Conservation (phyloP, 2,329 filamentous ascomycete species). For the Albifimbria verrucaria region DNA sequence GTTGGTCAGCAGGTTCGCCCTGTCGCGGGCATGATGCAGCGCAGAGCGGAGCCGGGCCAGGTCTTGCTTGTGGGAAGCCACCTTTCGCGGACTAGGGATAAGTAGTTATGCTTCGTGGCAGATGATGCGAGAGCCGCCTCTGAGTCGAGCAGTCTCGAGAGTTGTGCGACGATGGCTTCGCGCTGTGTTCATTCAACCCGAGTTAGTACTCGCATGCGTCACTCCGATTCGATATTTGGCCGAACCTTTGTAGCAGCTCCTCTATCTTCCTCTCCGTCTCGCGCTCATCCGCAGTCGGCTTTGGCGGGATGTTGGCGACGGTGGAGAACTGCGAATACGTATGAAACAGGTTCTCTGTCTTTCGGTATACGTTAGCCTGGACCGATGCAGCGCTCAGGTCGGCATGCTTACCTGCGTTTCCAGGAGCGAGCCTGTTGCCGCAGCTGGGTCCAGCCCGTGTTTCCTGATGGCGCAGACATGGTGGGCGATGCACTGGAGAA, state of each 20-base stretch:
- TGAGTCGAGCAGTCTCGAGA: constrained; percentile 86
- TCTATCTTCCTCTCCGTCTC: constrained; percentile 77
- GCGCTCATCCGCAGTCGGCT: constrained; percentile 81
- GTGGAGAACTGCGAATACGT: constrained; percentile 89
- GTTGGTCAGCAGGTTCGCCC: constrained; percentile 84
- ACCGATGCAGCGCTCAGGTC: background rate
- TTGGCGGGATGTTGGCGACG: constrained; percentile 72
- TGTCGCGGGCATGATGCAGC: constrained; percentile 75
- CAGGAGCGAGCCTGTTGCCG: constrained; percentile 85
- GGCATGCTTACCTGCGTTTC: constrained; percentile 73
- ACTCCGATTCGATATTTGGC: background rate
- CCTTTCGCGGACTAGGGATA: constrained; percentile 88
- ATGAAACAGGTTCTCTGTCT: constrained; percentile 84
- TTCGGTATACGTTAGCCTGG: too few relatives aligned
- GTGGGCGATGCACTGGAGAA: constrained; percentile 8
- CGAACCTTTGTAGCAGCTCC: constrained; percentile 78
- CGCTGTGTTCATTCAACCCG: constrained; percentile 50
- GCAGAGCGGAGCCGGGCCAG: constrained; percentile 69
- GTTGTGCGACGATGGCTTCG: constrained; percentile 75
- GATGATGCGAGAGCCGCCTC: constrained; percentile 84
- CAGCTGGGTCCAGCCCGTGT: constrained; percentile 83
- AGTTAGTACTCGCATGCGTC: background rate
- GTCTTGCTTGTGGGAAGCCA: constrained; percentile 82
- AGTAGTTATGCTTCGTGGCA: constrained; percentile 94
- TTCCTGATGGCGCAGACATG: constrained; percentile 54